Evolutionary conservation across 768 basidiomycete genomes (phyloP), one percentile per base, ranked within the genome.

Genomic region (Tricholoma sp.): DNA sequence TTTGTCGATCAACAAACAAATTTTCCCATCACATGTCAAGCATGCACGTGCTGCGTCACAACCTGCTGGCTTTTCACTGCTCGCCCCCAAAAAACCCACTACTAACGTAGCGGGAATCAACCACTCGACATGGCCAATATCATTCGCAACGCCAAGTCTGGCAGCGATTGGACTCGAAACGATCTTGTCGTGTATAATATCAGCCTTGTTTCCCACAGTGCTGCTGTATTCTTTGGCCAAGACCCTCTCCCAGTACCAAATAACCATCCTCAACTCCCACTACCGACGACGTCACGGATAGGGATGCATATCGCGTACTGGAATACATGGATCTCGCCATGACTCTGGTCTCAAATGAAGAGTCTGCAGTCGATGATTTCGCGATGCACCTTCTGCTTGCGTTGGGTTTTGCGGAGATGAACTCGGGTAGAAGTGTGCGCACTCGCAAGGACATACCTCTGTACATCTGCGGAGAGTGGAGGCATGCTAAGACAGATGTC

Each of bases 361-460:
- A 48, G 29, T 65, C 70, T n/a, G 68, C 72, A 28, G 24, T 24
- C 24, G 4, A 63, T 42, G 71, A 76, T 59, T 74, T 76, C 54
- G 58, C 60, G 3, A 63, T 68, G 12, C 32, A 56, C 11, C 67
- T 75, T 32, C 64, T 76, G 5, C 32, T 50, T 8, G 36, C 47
- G 12, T 39, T 68, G 29, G 65, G 68, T 24, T 73, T 71, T 51
- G 55, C 50, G 1, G 32, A 41, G 7, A 29, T 59, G 29, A 17
- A 13, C 24, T 52, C 18, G 32, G 53, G 36, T 6, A 50, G 60
- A 29, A 32, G 59, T 34, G 29, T 57, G 41, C 53, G 66, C 20
- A 71, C 64, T 24, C 54, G 70, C 41, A 65, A 66, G 36, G 58
- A 65, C 24, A 36, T 74, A 24, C 49, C 49, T 8, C 59, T 73